phyloP scores from a whole-genome alignment of 2,329 filamentous ascomycete species.

The Ophiosphaerella narmari region DNA sequence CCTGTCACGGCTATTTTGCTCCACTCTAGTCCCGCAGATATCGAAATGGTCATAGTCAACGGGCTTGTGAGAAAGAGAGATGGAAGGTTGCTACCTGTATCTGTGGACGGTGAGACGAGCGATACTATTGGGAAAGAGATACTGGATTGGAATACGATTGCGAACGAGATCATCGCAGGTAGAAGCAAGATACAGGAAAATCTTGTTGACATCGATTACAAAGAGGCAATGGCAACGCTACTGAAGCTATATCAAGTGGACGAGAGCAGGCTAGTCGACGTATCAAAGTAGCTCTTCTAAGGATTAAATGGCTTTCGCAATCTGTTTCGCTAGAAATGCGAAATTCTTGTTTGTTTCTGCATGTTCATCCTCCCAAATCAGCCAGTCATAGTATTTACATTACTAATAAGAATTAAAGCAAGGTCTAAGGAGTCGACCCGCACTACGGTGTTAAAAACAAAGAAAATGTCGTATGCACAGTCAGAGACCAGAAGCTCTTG shows the following conservation, averaged over 20 bases:
- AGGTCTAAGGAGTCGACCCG: too few species aligned
- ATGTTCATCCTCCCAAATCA: too few species aligned
- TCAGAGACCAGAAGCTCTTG: too few species aligned
- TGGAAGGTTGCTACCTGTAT: conserved; percentile 35
- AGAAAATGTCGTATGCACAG: too few species aligned
- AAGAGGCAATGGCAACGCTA: conserved; percentile 15
- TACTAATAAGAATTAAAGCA: too few species aligned
- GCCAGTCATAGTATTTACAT: too few species aligned
- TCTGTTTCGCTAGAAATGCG: too few species aligned
- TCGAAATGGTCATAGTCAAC: conserved; percentile 53
- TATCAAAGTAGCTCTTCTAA: not conserved
- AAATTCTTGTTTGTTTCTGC: too few species aligned
- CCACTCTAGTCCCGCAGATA: conserved; percentile 48
- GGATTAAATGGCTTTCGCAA: too few species aligned
- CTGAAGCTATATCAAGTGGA: conserved; percentile 27
- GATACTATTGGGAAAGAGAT: conserved; percentile 10
- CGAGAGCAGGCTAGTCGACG: conserved; percentile 13
- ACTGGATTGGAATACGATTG: conserved; percentile 40
- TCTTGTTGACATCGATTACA: conserved; percentile 37
- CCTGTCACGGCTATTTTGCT: conserved; percentile 51
- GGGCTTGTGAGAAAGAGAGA: conserved; percentile 48
- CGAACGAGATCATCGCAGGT: conserved; percentile 35
- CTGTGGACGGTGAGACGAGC: conserved; percentile 23
- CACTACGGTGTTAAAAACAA: too few species aligned
- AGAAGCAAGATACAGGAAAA: conserved; percentile 34